A percentile compares a stretch with the other conserved stretches of the same genome.
phyloP scores from a whole-genome alignment of 2,329 filamentous ascomycete species.

The Beauveria medogensis region DNA sequence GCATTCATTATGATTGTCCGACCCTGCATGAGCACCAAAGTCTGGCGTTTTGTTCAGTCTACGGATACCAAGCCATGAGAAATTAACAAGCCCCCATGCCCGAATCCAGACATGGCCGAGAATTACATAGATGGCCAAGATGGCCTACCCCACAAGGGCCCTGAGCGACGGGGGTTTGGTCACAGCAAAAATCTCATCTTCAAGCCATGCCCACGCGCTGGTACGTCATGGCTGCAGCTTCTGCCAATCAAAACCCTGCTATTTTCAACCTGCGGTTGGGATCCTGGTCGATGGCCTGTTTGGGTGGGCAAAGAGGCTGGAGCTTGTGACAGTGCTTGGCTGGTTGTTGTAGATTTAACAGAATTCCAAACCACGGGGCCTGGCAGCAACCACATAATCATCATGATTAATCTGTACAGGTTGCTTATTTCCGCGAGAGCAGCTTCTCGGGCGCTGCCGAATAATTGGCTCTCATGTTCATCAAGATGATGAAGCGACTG shows the following conservation, averaged over 20 bases:
- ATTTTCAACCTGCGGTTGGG: slow-evolving; percentile 1
- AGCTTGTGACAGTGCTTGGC: not conserved
- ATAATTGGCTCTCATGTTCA: too few species aligned
- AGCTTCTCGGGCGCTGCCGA: too few species aligned
- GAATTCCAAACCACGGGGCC: not conserved
- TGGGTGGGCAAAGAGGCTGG: not conserved
- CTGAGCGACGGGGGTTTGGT: not conserved
- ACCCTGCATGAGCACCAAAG: not conserved
- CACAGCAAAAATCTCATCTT: slow-evolving; percentile 12
- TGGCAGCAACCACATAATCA: too few species aligned
- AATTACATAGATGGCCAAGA: not conserved
- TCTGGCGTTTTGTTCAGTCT: not conserved
- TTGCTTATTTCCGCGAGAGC: too few species aligned
- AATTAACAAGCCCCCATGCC: not conserved
- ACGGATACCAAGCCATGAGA: not conserved
- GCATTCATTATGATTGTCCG: not conserved
- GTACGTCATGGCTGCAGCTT: slow-evolving; percentile 7
- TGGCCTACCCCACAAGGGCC: slow-evolving; percentile 5
- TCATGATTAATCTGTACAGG: too few species aligned
- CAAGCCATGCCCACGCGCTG: not conserved
- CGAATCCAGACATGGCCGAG: not conserved
- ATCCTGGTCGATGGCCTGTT: not conserved
- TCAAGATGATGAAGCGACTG: not conserved
- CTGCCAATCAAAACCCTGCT: slow-evolving; percentile 6
- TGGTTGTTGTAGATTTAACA: not conserved